Evolutionary conservation across 2,329 filamentous ascomycete genomes (phyloP), one percentile per base, ranked within the genome.

Genomic region (Pestalotiopsis sp.): DNA sequence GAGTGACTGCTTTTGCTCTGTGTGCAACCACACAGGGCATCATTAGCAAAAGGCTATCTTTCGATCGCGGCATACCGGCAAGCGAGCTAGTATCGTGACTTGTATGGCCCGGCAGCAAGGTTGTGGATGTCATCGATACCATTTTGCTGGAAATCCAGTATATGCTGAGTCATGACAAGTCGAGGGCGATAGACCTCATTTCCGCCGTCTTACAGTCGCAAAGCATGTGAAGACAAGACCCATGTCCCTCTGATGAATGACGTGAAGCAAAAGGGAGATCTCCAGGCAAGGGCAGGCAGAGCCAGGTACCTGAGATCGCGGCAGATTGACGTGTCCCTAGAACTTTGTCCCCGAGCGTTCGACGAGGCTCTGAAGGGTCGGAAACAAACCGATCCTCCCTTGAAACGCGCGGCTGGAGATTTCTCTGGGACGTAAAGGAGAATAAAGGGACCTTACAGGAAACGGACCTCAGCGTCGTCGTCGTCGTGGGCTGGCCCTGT

Each of bases 281-380:
- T 20, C 17, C 17, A 31, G 45, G 41, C 49, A 66, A 31, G 49
- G 64, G 11, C 36, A 23, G 3, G 14, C 14, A 25, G 64, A 17
- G 41, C 64, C n/a, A 45, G 64, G 23, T 23, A 66, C 52, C 27
- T 23, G 13, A 57, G 64, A 66, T 66, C 64, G 49, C 64, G 41
- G 64, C 52, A 66, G 61, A 64, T 64, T 25, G 41, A 49, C 20
- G 17, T 39, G 9, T 31, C 27, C 31, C 64, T n/a, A 57, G 27
- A 36, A 25, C 5, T 25, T 6, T 66, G 25, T 66, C 13, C 17
- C 17, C 27, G 27, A 31, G 45, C 31, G 25, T 66, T 38, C 31
- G 25, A 39, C 52, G 36, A 61, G 65, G 68, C 68, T 66, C 62
- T 52, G 67, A 61, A 61, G 52, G 27, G 67, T 68, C 61, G 67